Base-by-base conservation (phyloP, 139 green algal species). In the Diplosphaera chodatii region DNA sequence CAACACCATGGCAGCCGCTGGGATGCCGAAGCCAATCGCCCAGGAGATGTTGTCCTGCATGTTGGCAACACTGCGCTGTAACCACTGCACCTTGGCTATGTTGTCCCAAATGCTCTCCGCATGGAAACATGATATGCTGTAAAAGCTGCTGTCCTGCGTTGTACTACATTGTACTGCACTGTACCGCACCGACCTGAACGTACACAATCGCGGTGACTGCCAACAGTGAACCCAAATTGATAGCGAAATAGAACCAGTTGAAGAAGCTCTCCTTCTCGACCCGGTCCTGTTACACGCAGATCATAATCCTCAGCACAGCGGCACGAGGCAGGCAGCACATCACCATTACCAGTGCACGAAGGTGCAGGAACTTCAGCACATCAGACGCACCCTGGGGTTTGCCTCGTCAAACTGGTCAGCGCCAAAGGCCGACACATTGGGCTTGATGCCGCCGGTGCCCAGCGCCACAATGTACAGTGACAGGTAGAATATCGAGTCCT, bases 211-310 rank as follows among this genome's bases (percentile, higher is more conserved):
- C 76, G 1, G 91, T 96, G 56, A 87, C 87, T 1, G 91, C 91
- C 63, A 95, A 80, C 32, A 97, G 77, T 18, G 81, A 89, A 40
- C 94, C 94, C 8, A 96, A 70, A 77, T 99, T 99, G 79, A 99
- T 94, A 66, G 89, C 89, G 66, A 99, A 89, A 82, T 99, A 99
- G 82, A 99, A 99, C 78, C 85, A 96, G 81, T 97, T 97, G 83
- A 98, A 98, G 83, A 98, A 98, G 41, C 74, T 88, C 71, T 89
- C 84, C 81, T 96, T 96, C 82, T 96, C 92, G 25, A 71, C 76
- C 10, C 85, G 81, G 73, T 97, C 91, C 81, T 92, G 81, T 40
- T n/a, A n/a, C n/a, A n/a, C n/a, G n/a, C n/a, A n/a, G n/a, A n/a
- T n/a, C n/a, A n/a, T n/a, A n/a, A n/a, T n/a, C n/a, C n/a, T n/a